phyloP scores from a whole-genome alignment of 768 basidiomycete genomes.

The Collybiopsis confluens region DNA sequence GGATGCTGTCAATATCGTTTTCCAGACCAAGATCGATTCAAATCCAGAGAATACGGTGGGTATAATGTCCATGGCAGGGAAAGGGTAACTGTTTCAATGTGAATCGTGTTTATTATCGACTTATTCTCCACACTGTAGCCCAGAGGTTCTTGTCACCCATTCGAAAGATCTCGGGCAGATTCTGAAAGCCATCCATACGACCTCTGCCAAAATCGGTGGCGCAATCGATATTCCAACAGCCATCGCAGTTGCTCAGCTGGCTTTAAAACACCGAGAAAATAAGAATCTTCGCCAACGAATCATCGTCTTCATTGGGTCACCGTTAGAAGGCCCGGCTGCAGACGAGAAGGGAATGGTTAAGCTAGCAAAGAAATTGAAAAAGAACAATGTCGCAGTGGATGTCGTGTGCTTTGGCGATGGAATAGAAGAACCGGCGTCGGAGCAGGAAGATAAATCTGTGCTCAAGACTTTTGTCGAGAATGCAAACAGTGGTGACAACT shows the following conservation, averaged over 20 bases:
- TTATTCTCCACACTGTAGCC: conserved; percentile 41
- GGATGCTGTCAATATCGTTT: conserved; percentile 86
- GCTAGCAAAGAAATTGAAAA: conserved; percentile 96
- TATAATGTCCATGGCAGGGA: conserved; percentile 97
- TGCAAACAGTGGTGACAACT: conserved; percentile 79
- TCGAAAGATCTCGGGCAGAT: conserved; percentile 95
- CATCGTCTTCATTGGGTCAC: conserved; percentile 90
- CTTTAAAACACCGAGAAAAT: conserved; percentile 96
- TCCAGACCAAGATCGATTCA: conserved; percentile 89
- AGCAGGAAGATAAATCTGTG: conserved; percentile 58
- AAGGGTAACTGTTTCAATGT: conserved; percentile 54
- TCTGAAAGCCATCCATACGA: conserved; percentile 67
- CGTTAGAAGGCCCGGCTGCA: conserved; percentile 63
- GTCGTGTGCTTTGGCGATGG: conserved; percentile 88
- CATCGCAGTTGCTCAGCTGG: conserved; percentile 91
- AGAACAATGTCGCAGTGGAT: conserved; percentile 98
- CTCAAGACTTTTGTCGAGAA: conserved; percentile 82
- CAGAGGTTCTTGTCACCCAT: conserved; percentile 94
- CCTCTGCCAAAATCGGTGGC: conserved; percentile 73
- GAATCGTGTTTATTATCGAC: neutral
- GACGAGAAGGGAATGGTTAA: conserved; percentile 80
- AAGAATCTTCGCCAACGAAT: conserved; percentile 97
- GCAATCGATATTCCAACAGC: conserved; percentile 84
- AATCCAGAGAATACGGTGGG: conserved; percentile 99
- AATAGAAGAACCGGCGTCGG: conserved; percentile 53